These are phyloP conservation scores for Dipteronia sinensis DNA, from an alignment of 345 rosid genomes.

Conservation along the genomic window DNA sequence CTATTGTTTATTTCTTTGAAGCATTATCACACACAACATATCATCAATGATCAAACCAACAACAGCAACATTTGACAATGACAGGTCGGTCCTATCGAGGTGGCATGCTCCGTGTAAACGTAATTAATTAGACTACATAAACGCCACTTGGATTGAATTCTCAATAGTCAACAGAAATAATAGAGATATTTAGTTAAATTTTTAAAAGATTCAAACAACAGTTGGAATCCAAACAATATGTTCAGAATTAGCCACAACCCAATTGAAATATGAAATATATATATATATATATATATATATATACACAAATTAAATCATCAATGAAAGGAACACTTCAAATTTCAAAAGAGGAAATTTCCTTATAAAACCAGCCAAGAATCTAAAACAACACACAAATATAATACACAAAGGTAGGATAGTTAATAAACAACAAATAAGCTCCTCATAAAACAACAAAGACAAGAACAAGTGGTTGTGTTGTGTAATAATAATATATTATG, in stretches of 20 bases:
- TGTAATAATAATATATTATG: neutral
- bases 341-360: neutral
- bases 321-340: neutral
- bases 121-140: neutral
- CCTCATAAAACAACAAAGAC: neutral
- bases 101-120: conserved; percentile 8
- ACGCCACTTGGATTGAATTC: conserved; percentile 6
- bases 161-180: neutral
- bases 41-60: neutral
- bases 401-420: neutral
- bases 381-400: neutral
- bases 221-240: neutral
- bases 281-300: too few species aligned
- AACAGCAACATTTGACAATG: neutral
- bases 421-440: conserved; percentile 9
- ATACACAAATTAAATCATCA: neutral
- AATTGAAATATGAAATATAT: neutral
- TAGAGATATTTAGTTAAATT: neutral
- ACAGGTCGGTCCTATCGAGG: conserved; percentile 20
- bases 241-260: conserved; percentile 1
- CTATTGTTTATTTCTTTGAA: neutral
- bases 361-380: neutral
- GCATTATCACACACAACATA: neutral
- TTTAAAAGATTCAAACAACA: neutral
- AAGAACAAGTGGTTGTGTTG: neutral